Percentiles rank a stretch among this genome's conserved stretches.
phyloP scores from a whole-genome alignment of 768 basidiomycete species.

The Naganishia antarctica region DNA sequence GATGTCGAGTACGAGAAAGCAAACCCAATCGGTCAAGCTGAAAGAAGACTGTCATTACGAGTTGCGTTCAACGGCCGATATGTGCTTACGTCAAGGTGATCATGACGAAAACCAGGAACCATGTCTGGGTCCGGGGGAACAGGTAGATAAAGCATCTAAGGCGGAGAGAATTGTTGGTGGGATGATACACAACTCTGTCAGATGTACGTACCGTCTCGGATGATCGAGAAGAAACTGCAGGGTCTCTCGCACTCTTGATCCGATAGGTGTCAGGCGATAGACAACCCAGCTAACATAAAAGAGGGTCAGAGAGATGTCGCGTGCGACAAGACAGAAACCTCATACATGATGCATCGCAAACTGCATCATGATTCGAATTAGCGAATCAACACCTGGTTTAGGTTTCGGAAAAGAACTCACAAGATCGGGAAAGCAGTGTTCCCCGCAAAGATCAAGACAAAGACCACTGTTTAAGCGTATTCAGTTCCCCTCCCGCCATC shows the following conservation, averaged over 20 bases:
- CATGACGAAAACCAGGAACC: slow-evolving; percentile 74
- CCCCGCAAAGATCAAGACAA: slow-evolving; percentile 76
- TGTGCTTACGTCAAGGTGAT: slow-evolving; percentile 62
- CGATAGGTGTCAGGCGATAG: slow-evolving; percentile 59
- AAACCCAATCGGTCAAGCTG: slow-evolving; percentile 80
- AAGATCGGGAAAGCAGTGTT: slow-evolving; percentile 89
- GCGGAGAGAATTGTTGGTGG: slow-evolving; percentile 3
- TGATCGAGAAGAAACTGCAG: slow-evolving; percentile 90
- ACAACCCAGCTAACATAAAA: slow-evolving; percentile 64
- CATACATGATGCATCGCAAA: slow-evolving; percentile 76
- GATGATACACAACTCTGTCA: neutral
- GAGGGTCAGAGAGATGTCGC: slow-evolving; percentile 22
- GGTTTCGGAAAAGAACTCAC: slow-evolving; percentile 54
- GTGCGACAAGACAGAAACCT: slow-evolving; percentile 4
- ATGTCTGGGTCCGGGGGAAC: slow-evolving; percentile 89
- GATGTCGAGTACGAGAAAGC: slow-evolving; percentile 82
- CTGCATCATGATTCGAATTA: slow-evolving; percentile 50
- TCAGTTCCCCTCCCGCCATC: neutral
- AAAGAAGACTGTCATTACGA: slow-evolving; percentile 12
- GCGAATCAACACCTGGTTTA: neutral
- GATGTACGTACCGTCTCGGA: slow-evolving; percentile 58
- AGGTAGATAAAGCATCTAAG: slow-evolving; percentile 75
- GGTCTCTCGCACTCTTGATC: slow-evolving; percentile 67
- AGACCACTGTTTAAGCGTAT: slow-evolving; percentile 50
- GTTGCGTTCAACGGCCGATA: neutral